These are phyloP conservation scores for Hypoxylon sp. DNA, from an alignment of 2,329 filamentous ascomycete species.

Conservation along the genomic window DNA sequence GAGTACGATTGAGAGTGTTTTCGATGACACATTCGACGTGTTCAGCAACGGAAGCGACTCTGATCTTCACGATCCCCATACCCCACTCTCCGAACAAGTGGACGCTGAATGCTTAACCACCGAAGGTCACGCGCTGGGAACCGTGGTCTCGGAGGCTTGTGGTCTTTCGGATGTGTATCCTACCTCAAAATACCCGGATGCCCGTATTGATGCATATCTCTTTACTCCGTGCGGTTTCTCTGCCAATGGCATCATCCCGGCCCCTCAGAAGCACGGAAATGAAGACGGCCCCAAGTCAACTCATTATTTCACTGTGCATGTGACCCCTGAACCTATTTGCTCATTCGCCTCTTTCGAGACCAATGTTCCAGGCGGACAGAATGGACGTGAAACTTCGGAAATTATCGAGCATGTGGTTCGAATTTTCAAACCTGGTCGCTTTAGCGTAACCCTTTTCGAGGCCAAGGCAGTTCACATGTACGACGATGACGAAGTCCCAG, in stretches of 20 bases:
- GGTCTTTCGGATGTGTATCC: conserved; percentile 93
- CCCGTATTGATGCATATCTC: conserved; percentile 93
- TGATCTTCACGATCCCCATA: conserved; percentile 68
- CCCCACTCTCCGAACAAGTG: conserved; percentile 67
- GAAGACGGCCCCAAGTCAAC: conserved; percentile 66
- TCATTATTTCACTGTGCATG: conserved; percentile 98
- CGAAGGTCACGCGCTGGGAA: conserved; percentile 93
- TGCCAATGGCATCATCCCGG: conserved; percentile 93
- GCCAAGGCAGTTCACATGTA: conserved; percentile 72
- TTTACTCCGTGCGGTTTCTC: conserved; percentile 98
- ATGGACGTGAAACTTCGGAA: conserved; percentile 87
- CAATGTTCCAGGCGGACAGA: conserved; percentile 91
- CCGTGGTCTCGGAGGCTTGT: conserved; percentile 89
- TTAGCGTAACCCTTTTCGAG: conserved; percentile 97
- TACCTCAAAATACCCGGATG: conserved; percentile 86
- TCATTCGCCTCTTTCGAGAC: conserved; percentile 99
- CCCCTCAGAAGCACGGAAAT: conserved; percentile 67
- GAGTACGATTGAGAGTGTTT: conserved; percentile 56
- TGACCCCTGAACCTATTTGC: conserved; percentile 96
- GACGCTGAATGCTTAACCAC: conserved; percentile 84
- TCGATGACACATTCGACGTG: conserved; percentile 79
- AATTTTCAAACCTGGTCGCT: conserved; percentile 98
- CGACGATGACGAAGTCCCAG: conserved; percentile 57
- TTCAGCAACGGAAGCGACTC: conserved; percentile 76
- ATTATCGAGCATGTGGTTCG: conserved; percentile 93